Evolutionary conservation across 1,284 basidiomycete genomes (phyloP).

Genomic region (Sporisorium graminicola): DNA sequence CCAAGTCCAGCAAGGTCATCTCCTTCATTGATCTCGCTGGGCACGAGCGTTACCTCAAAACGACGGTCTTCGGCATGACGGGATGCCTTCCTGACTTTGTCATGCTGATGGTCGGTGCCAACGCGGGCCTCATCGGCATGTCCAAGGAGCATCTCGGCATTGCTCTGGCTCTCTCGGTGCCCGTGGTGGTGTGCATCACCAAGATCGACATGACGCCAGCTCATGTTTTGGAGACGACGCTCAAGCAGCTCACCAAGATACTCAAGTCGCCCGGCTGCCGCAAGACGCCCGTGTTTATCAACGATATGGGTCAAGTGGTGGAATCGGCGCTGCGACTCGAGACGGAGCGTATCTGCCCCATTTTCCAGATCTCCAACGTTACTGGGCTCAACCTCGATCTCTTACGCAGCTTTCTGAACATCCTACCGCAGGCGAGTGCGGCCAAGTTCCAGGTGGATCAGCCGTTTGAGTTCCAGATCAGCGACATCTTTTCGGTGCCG

Average conservation of each 20-base stretch:
- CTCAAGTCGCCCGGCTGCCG: conserved; percentile 90
- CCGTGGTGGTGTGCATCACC: conserved; percentile 92
- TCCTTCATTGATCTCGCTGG: conserved; percentile 79
- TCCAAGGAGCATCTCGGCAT: conserved; percentile 93
- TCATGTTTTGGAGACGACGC: conserved; percentile 87
- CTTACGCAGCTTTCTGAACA: conserved; percentile 70
- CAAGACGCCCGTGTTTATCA: conserved; percentile 64
- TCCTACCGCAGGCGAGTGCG: conserved; percentile 61
- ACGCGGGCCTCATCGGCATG: conserved; percentile 95
- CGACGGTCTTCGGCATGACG: conserved; percentile 93
- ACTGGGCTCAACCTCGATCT: conserved; percentile 89
- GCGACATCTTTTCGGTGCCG: conserved; percentile 77
- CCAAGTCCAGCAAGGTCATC: conserved; percentile 89
- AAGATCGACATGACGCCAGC: conserved; percentile 99
- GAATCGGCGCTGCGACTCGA: conserved; percentile 62
- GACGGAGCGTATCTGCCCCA: conserved; percentile 80
- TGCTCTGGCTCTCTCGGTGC: conserved; percentile 90
- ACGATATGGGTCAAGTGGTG: conserved; percentile 52
- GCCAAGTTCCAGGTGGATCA: conserved; percentile 73
- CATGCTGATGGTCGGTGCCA: conserved; percentile 94
- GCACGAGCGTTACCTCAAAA: conserved; percentile 75
- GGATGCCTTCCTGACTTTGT: conserved; percentile 95
- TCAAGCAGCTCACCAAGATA: conserved; percentile 93
- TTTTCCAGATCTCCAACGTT: conserved; percentile 94
- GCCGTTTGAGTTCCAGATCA: conserved; percentile 81